Base-by-base conservation (phyloP, 352 stramenopile species). In the Phytophthora brassicae region DNA sequence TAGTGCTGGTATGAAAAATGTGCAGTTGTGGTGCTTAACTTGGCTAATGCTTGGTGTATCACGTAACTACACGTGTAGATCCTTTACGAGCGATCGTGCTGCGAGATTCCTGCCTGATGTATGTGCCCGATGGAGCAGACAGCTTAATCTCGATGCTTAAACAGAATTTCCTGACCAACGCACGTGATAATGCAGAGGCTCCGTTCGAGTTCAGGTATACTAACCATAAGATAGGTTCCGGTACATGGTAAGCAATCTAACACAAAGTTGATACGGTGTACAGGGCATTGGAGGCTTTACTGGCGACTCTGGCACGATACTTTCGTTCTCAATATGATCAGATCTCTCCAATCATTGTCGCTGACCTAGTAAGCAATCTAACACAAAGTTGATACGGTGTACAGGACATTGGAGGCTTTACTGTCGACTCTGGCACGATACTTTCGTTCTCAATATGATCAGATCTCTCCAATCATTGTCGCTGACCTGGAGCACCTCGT, bases 181-280 rank as follows among this genome's bases (percentile, higher is more conserved):
- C 43, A 11, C 62, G 73, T n/a, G 76, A 86, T 14, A 68, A 65
- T 51, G 64, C 61, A 1, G 68, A 79, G 3, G 57, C 79, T 49
- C 63, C 77, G 14, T 89, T 79, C 62, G 80, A 89, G 33, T 86
- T 89, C 68, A 82, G 70, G 76, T 83, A 56, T 12, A 50, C 19
- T 45, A 14, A 19, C 3, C 12, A 45, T 22, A 19, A 39, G 13
- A 39, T 12, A 43, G n/a, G 16, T 55, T n/a, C n/a, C n/a, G n/a
- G n/a, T n/a, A n/a, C n/a, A n/a, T n/a, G n/a, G n/a, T n/a, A n/a
- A n/a, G 16, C 39, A 49, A 38, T 13, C 17, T 46, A 47, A 24
- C 12, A 43, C n/a, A 28, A 16, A 14, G n/a, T 39, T 43, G 24
- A 3, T 31, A 24, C 16, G 12, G 13, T 31, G 26, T 8, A 31